These are phyloP conservation scores for Fennellomyces sp. DNA, from an alignment of 371 early-diverging fungal genomes.

Conservation along the genomic window DNA sequence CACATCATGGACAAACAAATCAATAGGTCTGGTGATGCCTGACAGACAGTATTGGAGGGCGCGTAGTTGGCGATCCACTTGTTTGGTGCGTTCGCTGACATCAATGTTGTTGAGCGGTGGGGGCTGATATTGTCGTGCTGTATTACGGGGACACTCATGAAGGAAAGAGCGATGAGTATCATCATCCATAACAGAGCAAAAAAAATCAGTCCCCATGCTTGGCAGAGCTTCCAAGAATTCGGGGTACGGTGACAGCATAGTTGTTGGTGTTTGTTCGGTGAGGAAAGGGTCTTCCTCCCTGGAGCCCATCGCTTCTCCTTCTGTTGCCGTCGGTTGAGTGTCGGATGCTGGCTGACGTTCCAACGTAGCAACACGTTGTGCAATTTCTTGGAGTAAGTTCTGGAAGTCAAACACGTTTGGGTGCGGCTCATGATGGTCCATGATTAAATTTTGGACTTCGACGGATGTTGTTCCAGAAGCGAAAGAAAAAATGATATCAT, in stretches of 20 bases:
- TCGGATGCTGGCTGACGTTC: background rate
- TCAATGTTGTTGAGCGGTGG: slow-evolving; percentile 3
- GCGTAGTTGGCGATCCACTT: background rate
- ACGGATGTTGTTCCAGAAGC: background rate
- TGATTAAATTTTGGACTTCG: background rate
- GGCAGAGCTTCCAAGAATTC: background rate
- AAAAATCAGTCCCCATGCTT: background rate
- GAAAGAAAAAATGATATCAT: background rate
- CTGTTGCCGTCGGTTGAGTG: background rate
- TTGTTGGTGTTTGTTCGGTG: background rate
- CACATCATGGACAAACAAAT: background rate
- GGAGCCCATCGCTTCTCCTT: background rate
- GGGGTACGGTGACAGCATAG: background rate
- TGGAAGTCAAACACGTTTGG: too few species aligned
- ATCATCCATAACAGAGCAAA: background rate
- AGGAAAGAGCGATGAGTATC: background rate
- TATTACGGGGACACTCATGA: background rate
- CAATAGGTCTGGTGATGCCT: slow-evolving; percentile 8
- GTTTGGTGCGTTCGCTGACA: background rate
- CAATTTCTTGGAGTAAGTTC: background rate
- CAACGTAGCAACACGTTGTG: background rate
- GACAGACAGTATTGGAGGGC: slow-evolving; percentile 12
- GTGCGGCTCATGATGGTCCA: too few species aligned
- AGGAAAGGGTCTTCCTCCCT: background rate
- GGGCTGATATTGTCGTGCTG: background rate